Evolutionary conservation across 306 rosid genomes (phyloP), one percentile per base, ranked within the genome.

Genomic region (Spatholobus suberectus): DNA sequence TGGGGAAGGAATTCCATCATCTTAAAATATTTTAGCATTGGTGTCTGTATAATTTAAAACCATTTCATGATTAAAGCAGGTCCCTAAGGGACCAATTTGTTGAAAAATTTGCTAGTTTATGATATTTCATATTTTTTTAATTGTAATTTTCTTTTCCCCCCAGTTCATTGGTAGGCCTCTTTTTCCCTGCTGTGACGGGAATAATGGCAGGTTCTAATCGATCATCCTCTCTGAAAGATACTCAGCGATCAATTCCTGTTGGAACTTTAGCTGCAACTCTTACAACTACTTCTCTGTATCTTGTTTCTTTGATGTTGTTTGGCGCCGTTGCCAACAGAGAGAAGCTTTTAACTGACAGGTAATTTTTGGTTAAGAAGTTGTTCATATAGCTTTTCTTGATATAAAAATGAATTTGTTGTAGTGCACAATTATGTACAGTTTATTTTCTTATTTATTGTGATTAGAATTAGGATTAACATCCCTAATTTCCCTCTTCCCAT

Each of bases 121-220:
- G 78, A 75, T 27, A 47, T 62, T 32, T 59, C 43, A 26, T 29
- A 23, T 83, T 81, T 86, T n/a, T 76, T 82, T 86, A 77, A 85
- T 79, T 63, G 24, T 54, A 17, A 51, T 73, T 37, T 71, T 75
- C 83, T 59, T 76, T 77, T 77, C 1, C 47, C 37, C 61, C 65
- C 94, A 96, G 99, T 91, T 94, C 99, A 75, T 86, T 96, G 95
- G 99, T 96, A 1, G 99, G 99, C 81, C 98, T 96, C 83, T 96
- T 94, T 89, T 96, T 96, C 90, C 99, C 99, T 52, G 98, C 99
- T 70, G 98, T 96, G 67, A 96, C 99, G 6, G 99, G 99, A 87
- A 96, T 96, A 81, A 96, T 96, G 99, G 99, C 99, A 66, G 99
- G 99, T 79, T 96, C 99, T 79, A 96, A 96, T 85, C 90, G 99